Base-by-base conservation (phyloP, 805 yeast species). In the Candida golubevii region DNA sequence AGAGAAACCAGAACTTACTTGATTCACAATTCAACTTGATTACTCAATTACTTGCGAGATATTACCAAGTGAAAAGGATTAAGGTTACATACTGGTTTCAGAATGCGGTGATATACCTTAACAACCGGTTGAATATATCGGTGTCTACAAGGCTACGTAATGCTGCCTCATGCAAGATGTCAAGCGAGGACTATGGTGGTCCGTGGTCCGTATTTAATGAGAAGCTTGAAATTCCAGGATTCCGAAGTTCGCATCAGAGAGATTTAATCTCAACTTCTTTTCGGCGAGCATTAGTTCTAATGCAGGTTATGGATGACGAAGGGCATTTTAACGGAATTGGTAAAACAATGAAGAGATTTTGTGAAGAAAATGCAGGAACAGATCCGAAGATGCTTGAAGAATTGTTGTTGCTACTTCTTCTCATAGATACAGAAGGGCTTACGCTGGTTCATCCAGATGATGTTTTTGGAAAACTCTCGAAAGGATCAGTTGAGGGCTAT, bases 1-100 rank as follows among this genome's bases (percentile, higher is more conserved):
- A 63, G 33, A 62, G 63, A 32, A 71, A 77, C 38, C 66, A 73
- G 12, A 75, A 77, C 13, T 61, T 79, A 44, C 77, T 84, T 44
- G 82, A 83, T 42, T 73, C 75, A 53, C 81, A 82, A 42, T 69
- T 87, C 45, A 83, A 83, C 50, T 66, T 87, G 40, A 65, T 90
- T 18, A 79, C 95, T 12, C 82, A 79, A 53, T 77, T 83, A 26
- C 74, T 89, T 54, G 83, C 88, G 50, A 81, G 98, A 59, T 91
- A 87, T 64, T 88, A 81, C 61, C 97, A 90, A 60, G 83, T 78
- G 47, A 85, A 83, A 58, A 79, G 75, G 44, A 72, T 87, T 33
- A 66, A 72, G 36, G 77, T 76, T 26, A 60, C 66, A 13, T 77
- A 67, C 47, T 83, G 85, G 83, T 83, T 71, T 66, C 60, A 62